Percentiles rank a stretch among this genome's conserved stretches.
phyloP scores from a whole-genome alignment of 2,329 filamentous ascomycete genomes.

The Bretziella fagacearum region DNA sequence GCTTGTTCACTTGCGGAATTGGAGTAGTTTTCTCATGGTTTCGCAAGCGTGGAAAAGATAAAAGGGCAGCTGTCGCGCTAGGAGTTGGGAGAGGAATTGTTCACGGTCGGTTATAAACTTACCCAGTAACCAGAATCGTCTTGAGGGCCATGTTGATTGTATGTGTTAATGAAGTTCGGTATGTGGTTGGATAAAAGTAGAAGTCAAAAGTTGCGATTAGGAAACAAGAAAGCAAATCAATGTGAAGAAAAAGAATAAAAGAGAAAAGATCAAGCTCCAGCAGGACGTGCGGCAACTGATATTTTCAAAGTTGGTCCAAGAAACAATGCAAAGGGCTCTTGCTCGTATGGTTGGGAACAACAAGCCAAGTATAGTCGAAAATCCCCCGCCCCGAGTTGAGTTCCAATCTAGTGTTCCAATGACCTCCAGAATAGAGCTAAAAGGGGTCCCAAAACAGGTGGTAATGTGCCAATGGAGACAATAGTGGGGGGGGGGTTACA shows the following conservation, averaged over 20 bases:
- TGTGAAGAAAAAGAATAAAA: conserved; percentile 16
- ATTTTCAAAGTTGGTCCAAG: neutral
- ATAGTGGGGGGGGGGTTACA: neutral
- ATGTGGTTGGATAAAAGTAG: neutral
- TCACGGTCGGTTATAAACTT: conserved; percentile 24
- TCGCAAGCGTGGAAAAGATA: conserved; percentile 2
- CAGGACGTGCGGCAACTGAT: neutral
- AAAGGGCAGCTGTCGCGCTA: neutral
- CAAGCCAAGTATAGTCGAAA: neutral
- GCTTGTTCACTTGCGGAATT: too few species aligned
- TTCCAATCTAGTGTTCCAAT: neutral
- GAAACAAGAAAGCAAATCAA: neutral
- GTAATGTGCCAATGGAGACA: too few species aligned
- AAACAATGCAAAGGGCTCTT: too few species aligned
- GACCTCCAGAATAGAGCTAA: neutral
- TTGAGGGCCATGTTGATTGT: conserved; percentile 47
- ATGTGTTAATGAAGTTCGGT: conserved; percentile 1
- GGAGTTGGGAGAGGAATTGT: neutral
- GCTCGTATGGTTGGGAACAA: too few species aligned
- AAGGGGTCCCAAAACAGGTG: neutral
- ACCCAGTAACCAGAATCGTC: conserved; percentile 88
- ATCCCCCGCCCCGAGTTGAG: neutral
- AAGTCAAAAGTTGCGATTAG: neutral
- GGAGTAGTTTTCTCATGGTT: neutral
- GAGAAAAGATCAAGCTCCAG: conserved; percentile 4